Base-by-base conservation (phyloP, 2,329 filamentous ascomycete genomes). In the Pezizomycotina sp. region DNA sequence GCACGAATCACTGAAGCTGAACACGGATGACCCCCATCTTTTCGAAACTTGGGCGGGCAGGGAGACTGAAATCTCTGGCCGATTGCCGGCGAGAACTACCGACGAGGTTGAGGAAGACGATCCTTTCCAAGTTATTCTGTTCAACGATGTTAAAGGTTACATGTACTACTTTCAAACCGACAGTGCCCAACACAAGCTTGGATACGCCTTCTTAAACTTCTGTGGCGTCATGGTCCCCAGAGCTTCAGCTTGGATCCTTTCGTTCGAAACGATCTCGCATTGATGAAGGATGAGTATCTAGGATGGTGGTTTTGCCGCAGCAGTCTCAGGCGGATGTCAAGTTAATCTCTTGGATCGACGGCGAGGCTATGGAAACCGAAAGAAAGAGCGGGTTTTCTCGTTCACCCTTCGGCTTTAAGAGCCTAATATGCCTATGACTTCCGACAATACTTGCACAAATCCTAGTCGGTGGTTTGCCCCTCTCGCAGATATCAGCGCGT, bases 71-170 rank as follows among this genome's bases (percentile, higher is more conserved):
- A 21, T 39, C 6, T 10, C 29, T 5, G 31, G 43, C 13, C 62
- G 60, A 25, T 60, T 73, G 37, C 80, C 83, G 4, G 78, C 78
- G 10, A 69, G 78, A 31, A 77, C 77, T 0, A 62, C 77, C 42
- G 82, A 93, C 53, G 73, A 82, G 16, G 65, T 70, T 2, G 69
- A 67, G 10, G 76, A 81, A 46, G 76, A 84, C 40, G 86, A 93
- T 50, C 78, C 82, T 0, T 92, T 78, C 47, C 69, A 83, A 22
- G 70, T 89, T 3, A 68, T 92, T 28, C 69, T 93, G 51, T 83
- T 74, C 48, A 69, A 72, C 0, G 89, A 95, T 53, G 62, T 93
- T 13, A 60, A 71, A 43, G 63, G 68, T 1, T 63, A 77, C 18
- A 52, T 92, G 2, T 59, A 71, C 20, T 55, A 91, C 0, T 35